Evolutionary conservation across 495 filamentous ascomycete species (phyloP), one percentile per base, ranked within the genome.

Genomic region (Aspergillus cristatus): DNA sequence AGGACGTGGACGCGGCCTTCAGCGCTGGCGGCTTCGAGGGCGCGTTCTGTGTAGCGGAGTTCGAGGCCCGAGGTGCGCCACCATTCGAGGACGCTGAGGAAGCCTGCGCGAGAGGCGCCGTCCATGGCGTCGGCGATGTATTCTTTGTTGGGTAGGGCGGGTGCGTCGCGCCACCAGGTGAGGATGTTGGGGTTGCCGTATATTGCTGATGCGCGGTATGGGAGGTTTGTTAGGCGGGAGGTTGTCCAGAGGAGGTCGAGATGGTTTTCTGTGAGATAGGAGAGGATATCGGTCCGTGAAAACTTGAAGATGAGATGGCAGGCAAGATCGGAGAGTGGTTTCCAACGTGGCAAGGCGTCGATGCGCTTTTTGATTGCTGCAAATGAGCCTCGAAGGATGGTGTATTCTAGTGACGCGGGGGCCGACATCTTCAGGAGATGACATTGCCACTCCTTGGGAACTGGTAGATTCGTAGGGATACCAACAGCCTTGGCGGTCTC

Each of bases 281-380:
- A 72, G 14, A 96, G 78, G 11, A 95, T 72, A 18, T 80, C 74
- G 13, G 76, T 82, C 41, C 85, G 78, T 5, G 77, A 82, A 51
- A 94, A 96, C 46, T 90, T 90, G 63, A 94, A 82, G 47, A 95
- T 86, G 17, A 93, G 75, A 46, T 90, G 85, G 41, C 89, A 84
- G 28, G 82, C 82, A 1, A 88, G 68, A 20, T 80, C 79, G 3
- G 86, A 90, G 17, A 94, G 64, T 36, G 79, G 84, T 38, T 76
- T 76, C 40, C 84, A 82, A 1, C 74, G 67, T 11, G 80, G 71
- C 1, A 82, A 70, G 3, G 77, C 71, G 18, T 78, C 66, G 16
- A 87, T 74, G 13, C 84, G 68, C 34, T 76, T 73, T 47, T 83
- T 79, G 35, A 85, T 76, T 18, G 78, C 74, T 3, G 70, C 53